phyloP scores from a whole-genome alignment of 2,329 filamentous ascomycete species.

The Cladosporium halotolerans region DNA sequence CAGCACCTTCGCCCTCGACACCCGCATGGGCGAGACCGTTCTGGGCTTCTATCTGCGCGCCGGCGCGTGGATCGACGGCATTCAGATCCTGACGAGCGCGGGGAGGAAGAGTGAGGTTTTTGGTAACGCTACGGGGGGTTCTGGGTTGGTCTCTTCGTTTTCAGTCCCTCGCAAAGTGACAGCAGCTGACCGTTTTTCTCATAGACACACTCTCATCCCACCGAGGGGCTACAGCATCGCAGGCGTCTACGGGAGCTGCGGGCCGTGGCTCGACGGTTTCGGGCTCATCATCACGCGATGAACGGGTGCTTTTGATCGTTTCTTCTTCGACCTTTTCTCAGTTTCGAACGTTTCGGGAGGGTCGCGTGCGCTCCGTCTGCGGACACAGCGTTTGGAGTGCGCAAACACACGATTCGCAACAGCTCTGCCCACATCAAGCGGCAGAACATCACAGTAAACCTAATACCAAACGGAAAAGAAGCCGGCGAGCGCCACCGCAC shows the following conservation, averaged over 20 bases:
- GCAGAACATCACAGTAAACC: no score
- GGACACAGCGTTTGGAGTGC: no score
- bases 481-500: no score
- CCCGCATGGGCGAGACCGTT: slow-evolving; percentile 76
- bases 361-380: no score
- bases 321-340: no score
- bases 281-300: slow-evolving; percentile 70
- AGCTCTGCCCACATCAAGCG: no score
- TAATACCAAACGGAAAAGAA: no score
- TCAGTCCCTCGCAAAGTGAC: background rate
- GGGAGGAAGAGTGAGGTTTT: slow-evolving; percentile 81
- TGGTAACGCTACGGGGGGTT: slow-evolving; percentile 74
- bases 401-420: no score
- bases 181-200: slow-evolving; percentile 21
- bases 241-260: slow-evolving; percentile 78
- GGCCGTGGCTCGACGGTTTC: slow-evolving; percentile 76
- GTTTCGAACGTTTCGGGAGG: no score
- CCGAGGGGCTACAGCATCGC: slow-evolving; percentile 84
- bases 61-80: slow-evolving; percentile 76
- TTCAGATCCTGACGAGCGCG: slow-evolving; percentile 82
- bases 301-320: slow-evolving; percentile 19
- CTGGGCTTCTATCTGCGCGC: slow-evolving; percentile 79
- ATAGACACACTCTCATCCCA: slow-evolving; percentile 78
- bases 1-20: slow-evolving; percentile 74
- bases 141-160: slow-evolving; percentile 61